Evolutionary conservation across 2,329 filamentous ascomycete genomes (phyloP), one percentile per base, ranked within the genome.

Genomic region (Aaosphaeria arxii): DNA sequence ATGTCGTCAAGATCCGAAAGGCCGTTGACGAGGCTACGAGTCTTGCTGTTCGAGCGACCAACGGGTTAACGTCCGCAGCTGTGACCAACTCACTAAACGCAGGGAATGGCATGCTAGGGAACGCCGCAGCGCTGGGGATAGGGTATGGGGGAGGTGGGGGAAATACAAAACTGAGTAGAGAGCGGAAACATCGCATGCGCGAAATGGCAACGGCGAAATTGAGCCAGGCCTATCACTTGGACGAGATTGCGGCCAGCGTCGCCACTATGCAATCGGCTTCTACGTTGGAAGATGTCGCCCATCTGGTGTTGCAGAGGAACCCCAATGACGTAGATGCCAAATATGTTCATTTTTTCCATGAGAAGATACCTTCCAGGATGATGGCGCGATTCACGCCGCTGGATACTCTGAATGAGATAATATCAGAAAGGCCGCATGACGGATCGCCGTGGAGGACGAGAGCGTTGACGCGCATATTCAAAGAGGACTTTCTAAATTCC

Each of bases 341-440:
- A 68, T 94, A 94, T 64, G 89, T 94, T n/a, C 87, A 94, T 65
- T 94, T 92, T 72, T 95, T 95, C 69, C 88, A 92, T 71, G 88
- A 95, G 71, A 94, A 92, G 79, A 91, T 94, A 29, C 87, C 88
- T 1, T 87, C 84, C 38, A 76, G 86, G 39, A 84, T 87, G 64
- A 74, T 94, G 65, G 86, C 84, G 33, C 82, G 89, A 59, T 85
- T 80, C 58, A 91, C 88, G 6, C 85, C 82, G 52, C 70, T 91
- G 48, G 73, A 81, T 45, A 77, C 84, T 4, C 69, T 95, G 54
- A 77, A 85, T 63, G 80, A 88, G 35, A 82, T 92, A 47, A 85
- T 91, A 50, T 72, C 75, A 9, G 79, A 83, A 38, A 72, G 81
- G 17, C 83, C 87, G 1, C 77, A 75, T 40, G 85, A 90, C 42